Evolutionary conservation across 1,284 basidiomycete genomes (phyloP), one percentile per base, ranked within the genome.

Genomic region (Dichomitus squalens): DNA sequence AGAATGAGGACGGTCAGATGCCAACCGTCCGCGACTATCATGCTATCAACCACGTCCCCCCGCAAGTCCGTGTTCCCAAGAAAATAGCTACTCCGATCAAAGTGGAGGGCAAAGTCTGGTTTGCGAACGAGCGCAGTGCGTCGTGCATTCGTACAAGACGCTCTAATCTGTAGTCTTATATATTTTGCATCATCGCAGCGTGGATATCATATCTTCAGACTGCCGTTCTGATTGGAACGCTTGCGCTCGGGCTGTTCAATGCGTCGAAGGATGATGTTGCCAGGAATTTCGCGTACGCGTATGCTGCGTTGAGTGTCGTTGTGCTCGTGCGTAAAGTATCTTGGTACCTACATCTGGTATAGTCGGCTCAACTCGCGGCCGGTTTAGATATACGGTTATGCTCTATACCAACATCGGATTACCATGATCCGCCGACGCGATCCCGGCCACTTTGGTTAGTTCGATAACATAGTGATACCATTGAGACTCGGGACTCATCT

Each of bases 91-190:
- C 95, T 0, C 90, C 94, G 0, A 84, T 98, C 66, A 91, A 90
- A 64, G 93, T 99, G 36, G 96, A 99, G 73, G 92, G 91, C 31
- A 99, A 99, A 71, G 96, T 99, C 40, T 99, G 96, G 92, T 98
- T 99, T 76, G 96, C 97, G 7, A 98, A 98, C 72, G 97, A 99
- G 75, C 81, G 97, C 65, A 99, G 92, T 93, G 31, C 31, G 44
- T 47, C 44, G 16, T 18, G 49, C 23, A 8, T 27, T 14, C 20
- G 20, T 14, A n/a, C 36, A 7, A 38, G 33, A n/a, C 23, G 36
- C 16, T n/a, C 4, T 8, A n/a, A 27, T 25, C 23, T 36, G 7
- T 49, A n/a, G 23, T 35, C 38, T 7, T 16, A 41, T 16, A 51
- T 48, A 36, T 35, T 63, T 44, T 65, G 48, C 51, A 43, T 40